These are phyloP conservation scores for Setaria viridis DNA, from an alignment of 202 grass and related monocot genomes.

Conservation along the genomic window DNA sequence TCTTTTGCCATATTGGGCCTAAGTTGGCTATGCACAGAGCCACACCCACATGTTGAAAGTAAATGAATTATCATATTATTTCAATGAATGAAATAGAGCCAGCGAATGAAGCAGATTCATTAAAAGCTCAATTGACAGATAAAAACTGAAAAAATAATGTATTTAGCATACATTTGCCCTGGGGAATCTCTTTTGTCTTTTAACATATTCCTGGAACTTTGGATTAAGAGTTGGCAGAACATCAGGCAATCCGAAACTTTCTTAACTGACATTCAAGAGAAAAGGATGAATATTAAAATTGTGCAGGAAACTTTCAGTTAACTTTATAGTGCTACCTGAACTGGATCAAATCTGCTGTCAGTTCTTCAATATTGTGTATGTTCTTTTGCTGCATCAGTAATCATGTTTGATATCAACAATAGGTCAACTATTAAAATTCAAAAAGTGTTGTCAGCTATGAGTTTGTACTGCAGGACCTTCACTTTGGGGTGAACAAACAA, in stretches of 20 bases:
- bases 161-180: not conserved
- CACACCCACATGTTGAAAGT: not conserved
- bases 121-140: not conserved
- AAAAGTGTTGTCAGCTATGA: conserved; percentile 16
- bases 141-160: not conserved
- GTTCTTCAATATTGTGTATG: not conserved
- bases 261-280: not conserved
- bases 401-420: not conserved
- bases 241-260: not conserved
- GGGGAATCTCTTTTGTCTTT: not conserved
- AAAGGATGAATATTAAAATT: conserved; percentile 7
- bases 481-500: conserved; percentile 59
- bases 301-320: not conserved
- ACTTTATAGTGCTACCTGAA: conserved; percentile 2
- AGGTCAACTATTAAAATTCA: not conserved
- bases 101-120: not conserved
- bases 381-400: not conserved
- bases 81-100: not conserved
- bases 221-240: not conserved
- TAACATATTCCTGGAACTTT: not conserved
- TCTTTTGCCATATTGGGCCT: not conserved
- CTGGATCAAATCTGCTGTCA: not conserved
- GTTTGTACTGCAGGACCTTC: conserved; percentile 61
- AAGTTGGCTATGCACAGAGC: not conserved
- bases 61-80: not conserved